Conservation (phyloP, 768 basidiomycete genomes). For the Boletus vermiculosoides region DNA sequence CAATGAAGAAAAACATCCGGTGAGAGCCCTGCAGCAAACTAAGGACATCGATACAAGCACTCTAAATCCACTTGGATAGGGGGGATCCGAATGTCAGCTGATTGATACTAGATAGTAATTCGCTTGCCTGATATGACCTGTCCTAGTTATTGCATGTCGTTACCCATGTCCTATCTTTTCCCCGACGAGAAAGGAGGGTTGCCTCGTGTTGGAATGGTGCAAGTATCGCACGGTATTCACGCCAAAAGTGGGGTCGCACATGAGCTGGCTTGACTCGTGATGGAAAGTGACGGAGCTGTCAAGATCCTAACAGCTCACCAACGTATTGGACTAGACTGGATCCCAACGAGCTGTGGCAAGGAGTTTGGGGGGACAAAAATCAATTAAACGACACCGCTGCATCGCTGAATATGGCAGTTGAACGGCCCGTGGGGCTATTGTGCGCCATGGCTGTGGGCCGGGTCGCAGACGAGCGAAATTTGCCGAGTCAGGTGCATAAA, state of each 20-base stretch:
- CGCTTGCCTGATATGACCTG: conserved; percentile 10
- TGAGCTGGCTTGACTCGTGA: not conserved
- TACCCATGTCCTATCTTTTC: conserved; percentile 2
- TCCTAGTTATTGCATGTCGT: conserved; percentile 3
- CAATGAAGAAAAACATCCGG: not conserved
- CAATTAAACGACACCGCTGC: not conserved
- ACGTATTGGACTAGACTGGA: not conserved
- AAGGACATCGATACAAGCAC: not conserved
- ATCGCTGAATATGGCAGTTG: not conserved
- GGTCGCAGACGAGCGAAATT: not conserved
- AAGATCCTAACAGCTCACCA: too few relatives aligned
- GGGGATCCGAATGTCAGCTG: not conserved
- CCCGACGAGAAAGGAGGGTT: conserved; percentile 16
- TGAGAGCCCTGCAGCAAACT: not conserved
- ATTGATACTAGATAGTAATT: not conserved
- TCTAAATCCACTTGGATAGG: not conserved
- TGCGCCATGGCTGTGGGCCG: not conserved
- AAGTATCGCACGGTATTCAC: not conserved
- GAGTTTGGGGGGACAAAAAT: not conserved
- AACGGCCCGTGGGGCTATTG: not conserved
- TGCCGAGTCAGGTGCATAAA: not conserved
- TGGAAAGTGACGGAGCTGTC: too few relatives aligned
- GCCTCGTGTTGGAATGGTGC: conserved; percentile 15
- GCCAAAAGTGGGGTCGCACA: not conserved
- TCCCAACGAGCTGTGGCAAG: not conserved